Evolutionary conservation across 495 filamentous ascomycete genomes (phyloP).

Genomic region (Hyaloscypha finlandica): DNA sequence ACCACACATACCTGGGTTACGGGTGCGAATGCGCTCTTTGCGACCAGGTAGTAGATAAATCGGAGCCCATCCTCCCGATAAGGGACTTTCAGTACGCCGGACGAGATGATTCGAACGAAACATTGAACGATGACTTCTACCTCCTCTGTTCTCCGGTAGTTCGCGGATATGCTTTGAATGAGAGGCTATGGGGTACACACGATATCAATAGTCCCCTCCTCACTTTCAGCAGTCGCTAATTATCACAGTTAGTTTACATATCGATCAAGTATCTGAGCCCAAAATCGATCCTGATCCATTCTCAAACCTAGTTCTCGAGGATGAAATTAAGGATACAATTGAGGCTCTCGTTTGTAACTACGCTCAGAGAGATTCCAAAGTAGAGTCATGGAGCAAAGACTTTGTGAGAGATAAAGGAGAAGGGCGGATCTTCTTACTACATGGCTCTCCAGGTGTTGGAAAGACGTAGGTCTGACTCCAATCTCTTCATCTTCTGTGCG

Average conservation of each 20-base stretch:
- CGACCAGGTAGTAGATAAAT: neutral
- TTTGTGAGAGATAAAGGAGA: slow-evolving; percentile 34
- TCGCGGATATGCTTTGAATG: slow-evolving; percentile 5
- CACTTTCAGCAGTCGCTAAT: neutral
- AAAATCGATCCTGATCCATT: slow-evolving; percentile 12
- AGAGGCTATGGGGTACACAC: slow-evolving; percentile 10
- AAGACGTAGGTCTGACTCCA: slow-evolving; percentile 24
- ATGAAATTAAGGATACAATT: slow-evolving; percentile 6
- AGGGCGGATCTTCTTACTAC: slow-evolving; percentile 35
- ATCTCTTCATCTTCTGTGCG: neutral
- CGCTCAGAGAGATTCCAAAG: neutral
- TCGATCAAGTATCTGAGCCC: slow-evolving; percentile 6
- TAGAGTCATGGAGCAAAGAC: slow-evolving; percentile 20
- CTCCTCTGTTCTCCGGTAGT: neutral
- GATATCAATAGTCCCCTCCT: neutral
- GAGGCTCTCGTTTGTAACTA: slow-evolving; percentile 10
- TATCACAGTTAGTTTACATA: neutral
- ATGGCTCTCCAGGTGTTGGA: slow-evolving; percentile 35
- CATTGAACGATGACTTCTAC: slow-evolving; percentile 10
- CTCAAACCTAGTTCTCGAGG: slow-evolving; percentile 2
- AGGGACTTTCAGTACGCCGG: neutral
- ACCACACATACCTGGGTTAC: neutral
- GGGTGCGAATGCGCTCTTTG: neutral
- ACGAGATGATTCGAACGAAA: neutral
- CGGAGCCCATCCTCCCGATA: neutral